phyloP scores from a whole-genome alignment of 768 basidiomycete species.

The Astraeus odoratus region DNA sequence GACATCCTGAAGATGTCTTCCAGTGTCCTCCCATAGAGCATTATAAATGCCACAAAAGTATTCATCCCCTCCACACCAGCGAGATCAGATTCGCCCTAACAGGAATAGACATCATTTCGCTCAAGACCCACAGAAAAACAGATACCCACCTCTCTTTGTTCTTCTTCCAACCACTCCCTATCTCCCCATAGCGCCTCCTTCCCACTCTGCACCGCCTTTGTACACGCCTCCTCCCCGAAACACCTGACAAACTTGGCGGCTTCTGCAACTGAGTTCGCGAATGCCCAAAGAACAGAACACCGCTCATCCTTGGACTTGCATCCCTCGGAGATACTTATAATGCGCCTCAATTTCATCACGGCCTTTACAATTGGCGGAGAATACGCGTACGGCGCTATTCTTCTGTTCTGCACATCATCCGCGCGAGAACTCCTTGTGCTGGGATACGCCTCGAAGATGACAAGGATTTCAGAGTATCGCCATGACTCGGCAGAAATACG shows the following conservation, averaged over 20 bases:
- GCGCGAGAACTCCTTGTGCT: conserved; percentile 31
- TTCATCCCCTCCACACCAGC: conserved; percentile 59
- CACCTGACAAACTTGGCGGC: conserved; percentile 48
- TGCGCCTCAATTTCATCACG: conserved; percentile 59
- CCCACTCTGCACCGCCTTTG: conserved; percentile 35
- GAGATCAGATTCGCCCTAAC: conserved; percentile 51
- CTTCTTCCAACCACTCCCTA: conserved; percentile 56
- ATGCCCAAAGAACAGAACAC: conserved; percentile 47
- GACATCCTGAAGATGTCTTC: conserved; percentile 49
- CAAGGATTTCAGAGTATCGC: conserved; percentile 46
- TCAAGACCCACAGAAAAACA: background rate
- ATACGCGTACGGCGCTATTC: conserved; percentile 37
- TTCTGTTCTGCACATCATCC: conserved; percentile 3
- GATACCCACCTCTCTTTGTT: conserved; percentile 42
- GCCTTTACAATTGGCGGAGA: conserved; percentile 64
- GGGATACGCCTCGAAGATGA: conserved; percentile 67
- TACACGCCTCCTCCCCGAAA: conserved; percentile 55
- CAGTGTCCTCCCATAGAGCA: conserved; percentile 48
- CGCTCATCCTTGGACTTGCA: conserved; percentile 41
- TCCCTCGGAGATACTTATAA: conserved; percentile 55
- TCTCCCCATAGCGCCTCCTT: conserved; percentile 43
- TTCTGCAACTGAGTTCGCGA: conserved; percentile 53
- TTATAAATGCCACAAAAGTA: conserved; percentile 56
- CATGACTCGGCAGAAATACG: conserved; percentile 53
- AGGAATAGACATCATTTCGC: background rate